Conservation (phyloP, 2,329 filamentous ascomycete genomes). For the Hypoxylon sp. region DNA sequence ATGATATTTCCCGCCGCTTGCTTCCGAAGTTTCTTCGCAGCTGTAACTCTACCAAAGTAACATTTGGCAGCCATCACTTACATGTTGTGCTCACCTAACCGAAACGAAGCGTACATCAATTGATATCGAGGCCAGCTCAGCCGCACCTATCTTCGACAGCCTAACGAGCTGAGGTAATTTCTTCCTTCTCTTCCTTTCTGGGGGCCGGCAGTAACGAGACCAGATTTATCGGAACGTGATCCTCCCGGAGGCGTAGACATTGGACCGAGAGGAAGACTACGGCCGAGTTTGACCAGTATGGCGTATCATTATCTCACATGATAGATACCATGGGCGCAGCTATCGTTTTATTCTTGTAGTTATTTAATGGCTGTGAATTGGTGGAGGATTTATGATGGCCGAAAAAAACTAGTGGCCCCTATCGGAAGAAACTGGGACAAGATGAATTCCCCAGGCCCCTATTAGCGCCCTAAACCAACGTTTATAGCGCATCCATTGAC, state of each 20-base stretch:
- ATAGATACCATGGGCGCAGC: background rate
- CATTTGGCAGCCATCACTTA: background rate
- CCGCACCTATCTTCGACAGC: background rate
- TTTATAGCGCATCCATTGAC: background rate
- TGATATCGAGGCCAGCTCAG: conserved; percentile 1
- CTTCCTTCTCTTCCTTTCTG: background rate
- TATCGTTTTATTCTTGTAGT: conserved; percentile 6
- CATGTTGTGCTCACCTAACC: background rate
- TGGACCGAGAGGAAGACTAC: background rate
- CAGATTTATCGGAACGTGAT: conserved; percentile 13
- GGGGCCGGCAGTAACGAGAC: background rate
- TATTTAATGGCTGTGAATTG: background rate
- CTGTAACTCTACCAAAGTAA: background rate
- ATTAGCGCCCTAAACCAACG: background rate
- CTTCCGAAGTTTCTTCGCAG: background rate
- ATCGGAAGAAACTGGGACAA: background rate
- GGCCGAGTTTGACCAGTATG: background rate
- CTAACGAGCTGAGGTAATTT: background rate
- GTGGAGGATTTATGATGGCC: background rate
- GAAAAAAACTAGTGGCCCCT: background rate
- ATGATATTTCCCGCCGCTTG: conserved; percentile 3
- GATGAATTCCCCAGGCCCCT: background rate
- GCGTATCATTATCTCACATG: background rate
- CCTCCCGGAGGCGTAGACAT: conserved; percentile 28
- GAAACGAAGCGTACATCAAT: conserved; percentile 7